Base-by-base conservation (phyloP, 202 grass and related monocot genomes). In the Schoenoplectus triqueter region DNA sequence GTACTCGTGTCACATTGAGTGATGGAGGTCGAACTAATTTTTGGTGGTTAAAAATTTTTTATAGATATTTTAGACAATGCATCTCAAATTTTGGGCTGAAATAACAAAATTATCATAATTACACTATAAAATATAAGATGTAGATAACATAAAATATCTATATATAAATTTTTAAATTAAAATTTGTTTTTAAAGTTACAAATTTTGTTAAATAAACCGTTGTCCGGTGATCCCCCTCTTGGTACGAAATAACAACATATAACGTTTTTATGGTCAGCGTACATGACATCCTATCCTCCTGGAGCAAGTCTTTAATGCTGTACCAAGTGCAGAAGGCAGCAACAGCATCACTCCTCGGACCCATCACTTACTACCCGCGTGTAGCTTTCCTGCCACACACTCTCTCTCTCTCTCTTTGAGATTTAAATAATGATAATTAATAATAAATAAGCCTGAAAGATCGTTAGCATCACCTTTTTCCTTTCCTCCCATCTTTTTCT, bases 341-440 rank as follows among this genome's bases (percentile, higher is more conserved):
- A 31, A 10, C 62, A 64, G 17, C 62, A 10, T 17, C 57, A 17
- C 5, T 62, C n/a, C 59, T 17, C 14, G 3, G 57, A 17, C 2
- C 2, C 11, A 2, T 0, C 57, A 5, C 17, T 17, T 31, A 18
- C 62, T 21, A 1, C 64, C 64, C 64, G 7, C 19, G 20, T 10
- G 18, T 39, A 10, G 22, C 21, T 66, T 66, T 66, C 65, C 65
- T 63, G 31, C 60, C 3, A n/a, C 10, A 0, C 73, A 1, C 41
- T 18, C 20, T 11, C 19, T 9, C 15, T 0, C 46, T 0, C 50
- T 76, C n/a, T 76, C 17, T 78, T 1, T 78, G 49, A 1, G 3
- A 78, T 80, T 80, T 63, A 80, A 20, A 44, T 41, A 80, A 51
- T 64, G 42, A 80, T 63, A 3, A 80, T 61, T 31, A 31, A 31